Evolutionary conservation across 2,329 filamentous ascomycete species (phyloP).

Genomic region (Harringtonia aguacate): DNA sequence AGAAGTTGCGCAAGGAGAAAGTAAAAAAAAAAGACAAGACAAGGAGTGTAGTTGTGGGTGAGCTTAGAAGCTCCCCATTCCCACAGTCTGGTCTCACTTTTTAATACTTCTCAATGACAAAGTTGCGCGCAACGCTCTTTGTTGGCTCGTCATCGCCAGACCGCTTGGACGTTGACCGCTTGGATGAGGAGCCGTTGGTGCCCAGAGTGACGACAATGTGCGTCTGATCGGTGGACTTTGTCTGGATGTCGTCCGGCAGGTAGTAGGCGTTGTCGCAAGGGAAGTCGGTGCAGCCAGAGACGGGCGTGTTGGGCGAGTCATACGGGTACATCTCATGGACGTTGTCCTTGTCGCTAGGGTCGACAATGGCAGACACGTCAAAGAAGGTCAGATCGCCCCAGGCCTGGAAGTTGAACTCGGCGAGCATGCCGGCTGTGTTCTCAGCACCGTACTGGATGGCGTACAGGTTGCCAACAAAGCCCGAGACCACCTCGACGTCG

Average conservation of each 20-base stretch:
- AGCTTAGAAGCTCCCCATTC: background rate
- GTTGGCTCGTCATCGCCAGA: conserved; percentile 3
- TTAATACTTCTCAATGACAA: conserved; percentile 12
- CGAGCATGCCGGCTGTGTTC: conserved; percentile 26
- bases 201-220: conserved; percentile 23
- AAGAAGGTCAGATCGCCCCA: conserved; percentile 26
- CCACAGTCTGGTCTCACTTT: too few species aligned
- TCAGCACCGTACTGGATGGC: conserved; percentile 20
- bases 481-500: conserved; percentile 22
- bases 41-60: background rate
- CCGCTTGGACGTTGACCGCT: conserved; percentile 5
- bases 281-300: conserved; percentile 29
- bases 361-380: conserved; percentile 34
- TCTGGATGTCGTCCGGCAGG: conserved; percentile 26
- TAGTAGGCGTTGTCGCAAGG: conserved; percentile 31
- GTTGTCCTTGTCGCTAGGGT: conserved; percentile 26
- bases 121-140: conserved; percentile 12
- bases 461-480: conserved; percentile 23
- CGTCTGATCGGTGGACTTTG: conserved; percentile 21
- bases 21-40: background rate
- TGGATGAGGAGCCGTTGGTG: conserved; percentile 5
- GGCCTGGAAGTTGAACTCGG: conserved; percentile 24
- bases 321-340: conserved; percentile 28
- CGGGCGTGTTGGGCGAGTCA: conserved; percentile 13
- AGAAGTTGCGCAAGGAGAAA: background rate